phyloP scores from a whole-genome alignment of 2,329 filamentous ascomycete species.

The Akanthomyces uredinophilus region DNA sequence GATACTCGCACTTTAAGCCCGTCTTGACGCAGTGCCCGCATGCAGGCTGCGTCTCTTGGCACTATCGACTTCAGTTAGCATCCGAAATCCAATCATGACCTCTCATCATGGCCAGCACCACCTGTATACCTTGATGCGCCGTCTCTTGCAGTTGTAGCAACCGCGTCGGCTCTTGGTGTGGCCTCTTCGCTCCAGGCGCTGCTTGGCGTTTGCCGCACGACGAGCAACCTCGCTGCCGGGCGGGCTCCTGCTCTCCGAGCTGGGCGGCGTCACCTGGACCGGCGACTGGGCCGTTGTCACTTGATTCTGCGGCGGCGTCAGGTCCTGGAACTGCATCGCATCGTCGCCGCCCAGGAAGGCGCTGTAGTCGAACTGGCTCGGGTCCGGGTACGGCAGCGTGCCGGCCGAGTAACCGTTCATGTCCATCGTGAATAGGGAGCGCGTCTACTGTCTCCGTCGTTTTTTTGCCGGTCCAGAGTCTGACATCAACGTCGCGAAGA shows the following conservation, averaged over 20 bases:
- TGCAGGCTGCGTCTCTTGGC: constrained; percentile 59
- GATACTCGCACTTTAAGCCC: constrained; percentile 59
- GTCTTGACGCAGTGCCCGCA: constrained; percentile 61
- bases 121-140: constrained; percentile 54
- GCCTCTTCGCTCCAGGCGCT: constrained; percentile 50
- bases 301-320: constrained; percentile 6
- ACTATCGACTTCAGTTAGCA: constrained; percentile 36
- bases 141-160: constrained; percentile 63
- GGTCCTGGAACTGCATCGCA: constrained; percentile 12
- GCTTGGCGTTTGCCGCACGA: constrained; percentile 25
- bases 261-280: constrained; percentile 27
- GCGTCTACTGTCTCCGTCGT: background rate
- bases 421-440: constrained; percentile 23
- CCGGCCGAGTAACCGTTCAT: constrained; percentile 23
- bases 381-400: constrained; percentile 27
- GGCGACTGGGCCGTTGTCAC: constrained; percentile 26
- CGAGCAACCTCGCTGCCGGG: constrained; percentile 19
- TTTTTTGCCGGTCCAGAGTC: too few relatives aligned
- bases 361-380: constrained; percentile 35
- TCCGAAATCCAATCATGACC: background rate
- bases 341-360: constrained; percentile 31
- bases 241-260: constrained; percentile 24
- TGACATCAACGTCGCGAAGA: background rate
- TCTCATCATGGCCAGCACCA: background rate
- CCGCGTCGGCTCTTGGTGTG: constrained; percentile 62